Percentiles rank a stretch among this genome's conserved stretches.
Conservation (phyloP, 176 grass and related monocot genomes). For the Aechmea fasciata region DNA sequence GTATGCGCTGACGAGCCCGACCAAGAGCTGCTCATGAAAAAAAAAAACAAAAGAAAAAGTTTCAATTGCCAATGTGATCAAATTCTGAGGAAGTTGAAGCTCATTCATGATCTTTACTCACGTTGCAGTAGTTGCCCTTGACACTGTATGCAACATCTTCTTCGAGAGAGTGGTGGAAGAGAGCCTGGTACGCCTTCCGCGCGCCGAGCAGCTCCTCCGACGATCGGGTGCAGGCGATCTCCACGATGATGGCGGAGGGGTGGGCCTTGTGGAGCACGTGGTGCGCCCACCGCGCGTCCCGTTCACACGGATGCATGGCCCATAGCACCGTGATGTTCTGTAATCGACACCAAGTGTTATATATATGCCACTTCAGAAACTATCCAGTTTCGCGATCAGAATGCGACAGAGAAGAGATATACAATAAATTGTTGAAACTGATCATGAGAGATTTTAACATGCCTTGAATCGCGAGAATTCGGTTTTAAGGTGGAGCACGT, state of each 20-base stretch:
- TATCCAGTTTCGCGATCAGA: background rate
- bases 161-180: slow-evolving; percentile 83
- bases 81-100: background rate
- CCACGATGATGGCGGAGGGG: slow-evolving; percentile 45
- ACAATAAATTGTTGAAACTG: background rate
- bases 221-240: slow-evolving; percentile 69
- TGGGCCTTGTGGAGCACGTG: slow-evolving; percentile 61
- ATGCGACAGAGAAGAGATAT: background rate
- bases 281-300: slow-evolving; percentile 67
- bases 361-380: background rate
- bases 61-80: background rate
- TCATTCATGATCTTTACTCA: slow-evolving; percentile 14
- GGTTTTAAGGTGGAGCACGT: slow-evolving; percentile 36
- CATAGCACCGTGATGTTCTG: slow-evolving; percentile 70
- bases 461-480: slow-evolving; percentile 88
- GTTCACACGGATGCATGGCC: slow-evolving; percentile 95
- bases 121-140: slow-evolving; percentile 54
- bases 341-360: background rate
- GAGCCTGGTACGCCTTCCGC: slow-evolving; percentile 66
- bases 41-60: background rate
- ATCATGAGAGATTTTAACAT: background rate
- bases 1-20: slow-evolving; percentile 83
- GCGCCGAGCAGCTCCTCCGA: slow-evolving; percentile 77
- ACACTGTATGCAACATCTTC: slow-evolving; percentile 78
- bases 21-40: slow-evolving; percentile 38